phyloP scores from a whole-genome alignment of 306 rosid genomes.

The Trifolium subterraneum region DNA sequence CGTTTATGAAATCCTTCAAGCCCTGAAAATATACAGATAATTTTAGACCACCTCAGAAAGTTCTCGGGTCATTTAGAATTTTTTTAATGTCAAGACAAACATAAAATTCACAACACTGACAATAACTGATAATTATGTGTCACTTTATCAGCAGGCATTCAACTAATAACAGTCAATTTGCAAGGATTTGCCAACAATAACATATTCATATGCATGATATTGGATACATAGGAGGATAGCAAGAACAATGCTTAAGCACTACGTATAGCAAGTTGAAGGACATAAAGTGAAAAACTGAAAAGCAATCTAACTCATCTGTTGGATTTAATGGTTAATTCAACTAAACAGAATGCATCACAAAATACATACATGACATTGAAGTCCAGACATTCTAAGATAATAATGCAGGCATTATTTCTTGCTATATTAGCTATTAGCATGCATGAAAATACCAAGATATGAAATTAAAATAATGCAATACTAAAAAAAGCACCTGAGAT shows the following conservation, averaged over 20 bases:
- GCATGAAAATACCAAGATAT: slow-evolving; percentile 25
- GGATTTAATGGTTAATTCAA: slow-evolving; percentile 14
- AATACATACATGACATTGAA: neutral
- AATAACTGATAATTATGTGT: neutral
- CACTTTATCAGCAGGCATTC: neutral
- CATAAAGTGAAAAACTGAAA: slow-evolving; percentile 11
- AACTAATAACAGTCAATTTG: neutral
- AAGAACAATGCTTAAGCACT: slow-evolving; percentile 12
- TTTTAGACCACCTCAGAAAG: slow-evolving; percentile 32
- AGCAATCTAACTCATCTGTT: neutral
- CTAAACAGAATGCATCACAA: neutral
- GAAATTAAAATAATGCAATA: slow-evolving; percentile 19
- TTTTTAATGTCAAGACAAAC: neutral
- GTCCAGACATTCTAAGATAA: slow-evolving; percentile 13
- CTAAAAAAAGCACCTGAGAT: slow-evolving; percentile 64
- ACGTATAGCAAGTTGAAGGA: slow-evolving; percentile 23
- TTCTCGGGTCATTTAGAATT: neutral
- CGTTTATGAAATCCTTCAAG: slow-evolving; percentile 81
- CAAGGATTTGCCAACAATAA: slow-evolving; percentile 22
- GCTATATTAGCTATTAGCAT: slow-evolving; percentile 19
- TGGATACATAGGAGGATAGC: neutral
- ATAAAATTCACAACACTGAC: neutral
- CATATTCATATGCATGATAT: neutral
- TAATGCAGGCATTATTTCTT: slow-evolving; percentile 23
- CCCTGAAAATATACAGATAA: slow-evolving; percentile 61